Evolutionary conservation across 352 stramenopile species (phyloP).

Genomic region (Pythium folliculosum): DNA sequence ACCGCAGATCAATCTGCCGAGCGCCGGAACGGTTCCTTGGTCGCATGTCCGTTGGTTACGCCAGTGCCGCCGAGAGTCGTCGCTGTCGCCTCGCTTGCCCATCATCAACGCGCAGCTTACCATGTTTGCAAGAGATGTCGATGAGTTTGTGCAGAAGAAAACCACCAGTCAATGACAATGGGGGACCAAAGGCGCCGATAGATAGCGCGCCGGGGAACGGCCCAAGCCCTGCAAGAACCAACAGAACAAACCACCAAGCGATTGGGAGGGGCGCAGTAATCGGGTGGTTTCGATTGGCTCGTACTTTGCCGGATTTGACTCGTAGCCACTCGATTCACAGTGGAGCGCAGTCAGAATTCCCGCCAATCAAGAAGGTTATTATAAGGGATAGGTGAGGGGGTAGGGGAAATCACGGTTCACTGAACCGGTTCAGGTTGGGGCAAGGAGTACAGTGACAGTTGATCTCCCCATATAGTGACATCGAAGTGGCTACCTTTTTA

Average conservation of each 20-base stretch:
- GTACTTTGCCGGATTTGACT: slow-evolving; percentile 30
- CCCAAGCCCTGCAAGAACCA: slow-evolving; percentile 9
- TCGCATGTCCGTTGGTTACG: background rate
- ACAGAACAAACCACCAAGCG: slow-evolving; percentile 14
- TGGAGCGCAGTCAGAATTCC: slow-evolving; percentile 18
- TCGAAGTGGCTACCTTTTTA: slow-evolving; percentile 16
- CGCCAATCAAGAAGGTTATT: slow-evolving; percentile 5
- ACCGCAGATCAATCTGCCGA: too few species aligned
- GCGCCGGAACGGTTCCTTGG: background rate
- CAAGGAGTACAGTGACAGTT: background rate
- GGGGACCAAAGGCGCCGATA: slow-evolving; percentile 25
- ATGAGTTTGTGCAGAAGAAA: slow-evolving; percentile 84
- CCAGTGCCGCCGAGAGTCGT: background rate
- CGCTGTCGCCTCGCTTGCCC: background rate
- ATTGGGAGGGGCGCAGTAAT: slow-evolving; percentile 20
- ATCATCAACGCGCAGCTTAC: slow-evolving; percentile 27
- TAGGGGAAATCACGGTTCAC: slow-evolving; percentile 20
- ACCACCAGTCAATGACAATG: slow-evolving; percentile 43
- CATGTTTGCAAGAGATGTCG: slow-evolving; percentile 83
- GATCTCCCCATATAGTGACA: slow-evolving; percentile 18
- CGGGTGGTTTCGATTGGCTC: slow-evolving; percentile 21
- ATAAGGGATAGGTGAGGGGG: slow-evolving; percentile 19
- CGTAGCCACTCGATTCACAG: slow-evolving; percentile 30
- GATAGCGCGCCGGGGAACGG: slow-evolving; percentile 20
- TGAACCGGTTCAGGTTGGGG: slow-evolving; percentile 20